A percentile compares a stretch with the other conserved stretches of the same genome.
These are phyloP conservation scores for Persicaria tinctoria DNA, from an alignment of 148 eudicot genomes.

Conservation along the genomic window DNA sequence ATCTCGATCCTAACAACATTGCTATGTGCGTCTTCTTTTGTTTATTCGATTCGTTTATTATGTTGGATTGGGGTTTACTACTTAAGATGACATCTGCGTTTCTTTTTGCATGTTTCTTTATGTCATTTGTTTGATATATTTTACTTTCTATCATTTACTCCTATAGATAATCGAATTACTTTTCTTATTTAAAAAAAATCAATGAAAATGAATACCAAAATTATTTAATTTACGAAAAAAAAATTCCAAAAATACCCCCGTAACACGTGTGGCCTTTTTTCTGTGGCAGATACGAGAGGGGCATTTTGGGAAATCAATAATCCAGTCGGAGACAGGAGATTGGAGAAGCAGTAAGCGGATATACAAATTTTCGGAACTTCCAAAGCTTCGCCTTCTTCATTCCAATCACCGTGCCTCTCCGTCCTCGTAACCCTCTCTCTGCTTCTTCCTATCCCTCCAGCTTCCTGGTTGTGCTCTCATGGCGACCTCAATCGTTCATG, in stretches of 20 bases:
- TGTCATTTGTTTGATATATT: too few relatives aligned
- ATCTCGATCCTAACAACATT: too few relatives aligned
- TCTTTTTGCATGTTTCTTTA: too few relatives aligned
- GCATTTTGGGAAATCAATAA: slow-evolving; percentile 4
- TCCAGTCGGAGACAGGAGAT: not conserved
- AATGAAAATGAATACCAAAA: too few relatives aligned
- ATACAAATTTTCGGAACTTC: not conserved
- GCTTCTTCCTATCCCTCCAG: not conserved
- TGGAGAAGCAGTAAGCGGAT: not conserved
- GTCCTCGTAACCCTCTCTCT: not conserved
- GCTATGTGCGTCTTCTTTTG: too few relatives aligned
- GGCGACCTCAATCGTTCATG: slow-evolving; percentile 6
- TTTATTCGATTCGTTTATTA: too few relatives aligned
- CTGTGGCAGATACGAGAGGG: not conserved
- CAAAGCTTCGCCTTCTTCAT: not conserved
- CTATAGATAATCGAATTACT: too few relatives aligned
- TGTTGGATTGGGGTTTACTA: too few relatives aligned
- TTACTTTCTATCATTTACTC: too few relatives aligned
- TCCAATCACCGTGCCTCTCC: not conserved
- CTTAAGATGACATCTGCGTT: too few relatives aligned
- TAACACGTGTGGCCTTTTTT: not conserved
- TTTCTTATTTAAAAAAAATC: too few relatives aligned
- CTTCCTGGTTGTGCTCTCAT: slow-evolving; percentile 2
- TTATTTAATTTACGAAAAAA: too few relatives aligned
- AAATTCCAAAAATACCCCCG: not conserved